Base-by-base conservation (phyloP, 805 yeast genomes). In the Tanozyma kutaoensis region DNA sequence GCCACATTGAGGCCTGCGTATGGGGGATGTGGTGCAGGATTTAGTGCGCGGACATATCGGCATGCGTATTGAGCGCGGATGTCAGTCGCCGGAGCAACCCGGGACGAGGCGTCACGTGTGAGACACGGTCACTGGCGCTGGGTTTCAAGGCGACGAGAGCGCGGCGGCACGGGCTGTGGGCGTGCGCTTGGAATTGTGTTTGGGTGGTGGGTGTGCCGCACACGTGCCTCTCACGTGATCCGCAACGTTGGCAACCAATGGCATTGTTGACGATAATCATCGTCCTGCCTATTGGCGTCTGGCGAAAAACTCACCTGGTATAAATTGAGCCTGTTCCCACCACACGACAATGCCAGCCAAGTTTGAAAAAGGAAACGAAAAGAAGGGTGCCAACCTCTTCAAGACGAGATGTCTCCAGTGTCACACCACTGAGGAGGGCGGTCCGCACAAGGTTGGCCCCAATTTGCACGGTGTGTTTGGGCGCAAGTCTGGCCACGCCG, bases 361-460 rank as follows among this genome's bases (percentile, higher is more conserved):
- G 42, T 56, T 33, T 43, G 65, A 59, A 48, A 49, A 54, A 42
- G 66, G 66, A 35, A 44, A 50, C 35, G 64, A 59, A 46, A 58
- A 57, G 48, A 91, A 91, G 69, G 98, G 98, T 72, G 97, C 97
- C 44, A 82, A 82, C 55, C 71, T 91, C 43, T 91, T 91, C 78
- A 91, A 91, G 70, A 91, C 97, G 42, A 85, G 98, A 77, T 91
- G 98, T 66, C 70, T 85, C 46, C 97, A 91, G 70, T 91, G 98
- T 64, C 98, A 91, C 77, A 88, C 97, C 49, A 76, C 77, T 42
- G 97, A 88, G 62, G 69, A 66, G 37, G 95, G 95, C 53, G 97
- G 94, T 39, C 88, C 96, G 46, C 75, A 88, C 80, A 91, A 91
- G 73, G 96, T 88, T 50, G 98, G 98, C 62, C 98, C 98, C 56